phyloP scores from a whole-genome alignment of 1,139 yeast species.

The Hansenula sp. region DNA sequence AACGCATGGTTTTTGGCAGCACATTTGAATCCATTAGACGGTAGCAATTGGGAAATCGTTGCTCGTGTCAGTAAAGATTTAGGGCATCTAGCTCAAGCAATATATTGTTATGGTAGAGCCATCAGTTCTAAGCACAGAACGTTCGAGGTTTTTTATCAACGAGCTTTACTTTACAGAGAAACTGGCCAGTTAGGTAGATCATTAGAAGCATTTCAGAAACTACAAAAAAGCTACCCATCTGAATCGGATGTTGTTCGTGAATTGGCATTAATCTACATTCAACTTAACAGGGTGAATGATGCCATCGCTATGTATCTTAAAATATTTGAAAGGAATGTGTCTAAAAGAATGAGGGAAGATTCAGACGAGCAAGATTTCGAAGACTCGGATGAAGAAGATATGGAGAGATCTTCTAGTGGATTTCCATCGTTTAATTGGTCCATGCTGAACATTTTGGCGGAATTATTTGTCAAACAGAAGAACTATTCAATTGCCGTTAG shows the following conservation, averaged over 20 bases:
- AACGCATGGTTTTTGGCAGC: slow-evolving; percentile 84
- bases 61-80: slow-evolving; percentile 72
- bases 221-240: slow-evolving; percentile 57
- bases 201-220: slow-evolving; percentile 63
- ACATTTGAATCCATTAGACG: slow-evolving; percentile 71
- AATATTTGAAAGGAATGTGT: slow-evolving; percentile 52
- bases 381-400: slow-evolving; percentile 19
- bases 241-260: slow-evolving; percentile 64
- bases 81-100: slow-evolving; percentile 77
- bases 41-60: slow-evolving; percentile 78
- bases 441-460: slow-evolving; percentile 78
- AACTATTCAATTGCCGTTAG: slow-evolving; percentile 63
- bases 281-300: slow-evolving; percentile 71
- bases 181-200: slow-evolving; percentile 69
- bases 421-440: slow-evolving; percentile 74
- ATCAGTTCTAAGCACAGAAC: slow-evolving; percentile 55
- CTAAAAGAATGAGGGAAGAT: slow-evolving; percentile 24
- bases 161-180: slow-evolving; percentile 67
- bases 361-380: slow-evolving; percentile 16
- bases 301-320: slow-evolving; percentile 76
- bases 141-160: slow-evolving; percentile 48
- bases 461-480: slow-evolving; percentile 65
- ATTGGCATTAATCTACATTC: slow-evolving; percentile 73
- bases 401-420: slow-evolving; percentile 17
- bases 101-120: slow-evolving; percentile 76